Evolutionary conservation across 805 yeast genomes (phyloP).

Genomic region (Metschnikowia kofuensis): DNA sequence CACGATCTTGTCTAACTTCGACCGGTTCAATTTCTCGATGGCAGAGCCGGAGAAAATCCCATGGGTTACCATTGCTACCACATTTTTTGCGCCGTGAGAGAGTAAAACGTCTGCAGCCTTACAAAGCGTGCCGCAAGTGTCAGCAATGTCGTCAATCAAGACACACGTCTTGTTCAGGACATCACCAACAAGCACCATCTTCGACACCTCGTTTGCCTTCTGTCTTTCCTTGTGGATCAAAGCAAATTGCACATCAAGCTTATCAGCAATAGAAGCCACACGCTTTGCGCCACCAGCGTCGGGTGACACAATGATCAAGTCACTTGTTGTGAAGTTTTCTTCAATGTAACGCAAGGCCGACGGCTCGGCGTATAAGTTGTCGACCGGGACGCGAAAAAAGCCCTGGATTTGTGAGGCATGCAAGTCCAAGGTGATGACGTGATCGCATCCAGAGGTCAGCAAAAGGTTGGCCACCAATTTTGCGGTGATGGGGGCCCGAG

Average conservation of each 20-base stretch:
- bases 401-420: slow-evolving; percentile 92
- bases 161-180: slow-evolving; percentile 72
- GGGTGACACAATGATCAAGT: slow-evolving; percentile 78
- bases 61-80: slow-evolving; percentile 80
- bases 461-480: slow-evolving; percentile 80
- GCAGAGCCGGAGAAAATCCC: slow-evolving; percentile 81
- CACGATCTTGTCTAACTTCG: slow-evolving; percentile 64
- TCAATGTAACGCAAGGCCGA: slow-evolving; percentile 71
- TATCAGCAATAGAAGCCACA: slow-evolving; percentile 82
- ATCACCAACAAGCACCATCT: slow-evolving; percentile 86
- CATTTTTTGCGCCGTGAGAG: slow-evolving; percentile 65
- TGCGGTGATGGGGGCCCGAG: slow-evolving; percentile 86
- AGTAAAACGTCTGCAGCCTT: slow-evolving; percentile 77
- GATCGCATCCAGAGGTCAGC: slow-evolving; percentile 85
- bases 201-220: slow-evolving; percentile 76
- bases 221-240: slow-evolving; percentile 83
- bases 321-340: slow-evolving; percentile 54
- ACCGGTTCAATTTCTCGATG: slow-evolving; percentile 63
- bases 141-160: slow-evolving; percentile 87
- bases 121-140: slow-evolving; percentile 82
- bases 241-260: slow-evolving; percentile 76
- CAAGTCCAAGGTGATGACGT: slow-evolving; percentile 81
- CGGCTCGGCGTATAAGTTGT: slow-evolving; percentile 82
- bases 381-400: slow-evolving; percentile 79
- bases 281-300: slow-evolving; percentile 92